These are phyloP conservation scores for Dovyalis caffra DNA, from an alignment of 345 rosid species.

Conservation along the genomic window DNA sequence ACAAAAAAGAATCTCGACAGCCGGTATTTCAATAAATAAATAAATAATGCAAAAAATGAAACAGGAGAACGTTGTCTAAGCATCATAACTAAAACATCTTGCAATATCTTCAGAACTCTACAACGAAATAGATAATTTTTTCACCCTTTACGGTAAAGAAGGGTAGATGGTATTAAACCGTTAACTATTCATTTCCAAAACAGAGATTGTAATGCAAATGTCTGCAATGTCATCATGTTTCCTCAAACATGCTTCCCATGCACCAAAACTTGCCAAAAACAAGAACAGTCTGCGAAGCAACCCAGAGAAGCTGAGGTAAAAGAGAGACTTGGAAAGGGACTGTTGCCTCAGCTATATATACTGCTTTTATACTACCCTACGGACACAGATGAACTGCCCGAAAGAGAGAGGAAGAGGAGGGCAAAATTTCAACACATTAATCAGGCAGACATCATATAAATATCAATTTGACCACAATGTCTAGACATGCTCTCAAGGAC, in stretches of 20 bases:
- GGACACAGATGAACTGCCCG: not conserved
- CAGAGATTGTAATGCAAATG: not conserved
- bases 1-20: not conserved
- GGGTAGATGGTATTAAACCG: not conserved
- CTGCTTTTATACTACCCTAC: not conserved
- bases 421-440: not conserved
- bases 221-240: not conserved
- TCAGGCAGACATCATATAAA: not conserved
- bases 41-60: not conserved
- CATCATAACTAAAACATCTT: not conserved
- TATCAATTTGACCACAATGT: not conserved
- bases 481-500: not conserved
- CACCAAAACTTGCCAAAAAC: not conserved
- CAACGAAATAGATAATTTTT: not conserved
- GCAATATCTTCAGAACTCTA: not conserved
- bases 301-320: not conserved
- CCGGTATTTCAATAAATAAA: not conserved
- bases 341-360: not conserved
- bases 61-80: not conserved
- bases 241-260: not conserved
- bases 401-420: not conserved
- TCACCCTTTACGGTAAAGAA: not conserved
- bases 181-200: not conserved
- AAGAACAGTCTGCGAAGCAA: not conserved
- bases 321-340: not conserved